phyloP scores from a whole-genome alignment of 306 rosid genomes.

The Rosa chinensis region DNA sequence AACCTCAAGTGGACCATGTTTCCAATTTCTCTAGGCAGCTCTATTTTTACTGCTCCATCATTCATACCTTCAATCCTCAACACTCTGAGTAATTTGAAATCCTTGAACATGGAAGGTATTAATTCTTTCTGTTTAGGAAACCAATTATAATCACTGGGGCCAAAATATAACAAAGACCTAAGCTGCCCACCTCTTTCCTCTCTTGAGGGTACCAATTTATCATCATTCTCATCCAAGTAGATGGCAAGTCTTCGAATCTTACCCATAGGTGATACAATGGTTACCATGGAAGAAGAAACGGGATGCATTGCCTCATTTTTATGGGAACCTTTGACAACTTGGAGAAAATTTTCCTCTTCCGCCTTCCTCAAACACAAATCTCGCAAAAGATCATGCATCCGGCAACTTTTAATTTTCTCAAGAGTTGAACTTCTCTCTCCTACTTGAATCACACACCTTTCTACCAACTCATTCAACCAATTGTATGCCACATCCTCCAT shows the following conservation, averaged over 20 bases:
- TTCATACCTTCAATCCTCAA: slow-evolving; percentile 48
- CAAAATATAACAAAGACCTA: slow-evolving; percentile 39
- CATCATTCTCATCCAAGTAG: slow-evolving; percentile 21
- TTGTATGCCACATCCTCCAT: slow-evolving; percentile 40
- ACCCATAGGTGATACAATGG: not conserved
- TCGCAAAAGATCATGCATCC: slow-evolving; percentile 54
- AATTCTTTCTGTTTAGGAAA: not conserved
- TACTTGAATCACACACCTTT: slow-evolving; percentile 54
- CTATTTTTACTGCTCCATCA: not conserved
- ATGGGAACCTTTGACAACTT: not conserved
- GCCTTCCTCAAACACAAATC: slow-evolving; percentile 50
- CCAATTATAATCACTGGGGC: not conserved
- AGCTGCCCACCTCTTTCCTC: slow-evolving; percentile 16
- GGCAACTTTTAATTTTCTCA: slow-evolving; percentile 43
- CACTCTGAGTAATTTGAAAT: slow-evolving; percentile 42
- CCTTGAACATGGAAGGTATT: not conserved
- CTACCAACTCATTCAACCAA: slow-evolving; percentile 37
- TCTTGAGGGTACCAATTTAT: not conserved
- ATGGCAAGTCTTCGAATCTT: slow-evolving; percentile 46
- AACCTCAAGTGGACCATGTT: not conserved
- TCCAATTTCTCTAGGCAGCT: slow-evolving; percentile 36
- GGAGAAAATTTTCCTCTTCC: slow-evolving; percentile 37
- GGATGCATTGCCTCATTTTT: not conserved
- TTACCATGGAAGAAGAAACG: too few species aligned
- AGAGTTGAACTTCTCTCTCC: slow-evolving; percentile 33